phyloP scores from a whole-genome alignment of 495 filamentous ascomycete genomes.

The Polyplosphaeria fusca region DNA sequence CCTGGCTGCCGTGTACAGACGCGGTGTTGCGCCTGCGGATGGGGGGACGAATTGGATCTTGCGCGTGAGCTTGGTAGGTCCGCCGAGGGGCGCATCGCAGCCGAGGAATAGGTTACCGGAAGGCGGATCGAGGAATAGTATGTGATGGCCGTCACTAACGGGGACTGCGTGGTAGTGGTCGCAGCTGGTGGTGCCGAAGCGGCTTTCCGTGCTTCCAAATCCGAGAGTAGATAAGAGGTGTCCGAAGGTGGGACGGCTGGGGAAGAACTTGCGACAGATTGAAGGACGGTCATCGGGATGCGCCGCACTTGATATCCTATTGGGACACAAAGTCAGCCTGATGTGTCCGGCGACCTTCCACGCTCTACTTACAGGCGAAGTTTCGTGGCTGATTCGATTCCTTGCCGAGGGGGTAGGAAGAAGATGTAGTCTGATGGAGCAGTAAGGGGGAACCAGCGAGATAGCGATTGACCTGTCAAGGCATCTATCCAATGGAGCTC shows the following conservation, averaged over 20 bases:
- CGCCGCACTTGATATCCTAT: conserved; percentile 64
- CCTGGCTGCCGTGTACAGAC: conserved; percentile 55
- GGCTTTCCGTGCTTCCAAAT: conserved; percentile 21
- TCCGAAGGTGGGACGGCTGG: conserved; percentile 13
- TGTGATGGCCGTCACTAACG: conserved; percentile 64
- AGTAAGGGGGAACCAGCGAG: conserved; percentile 64
- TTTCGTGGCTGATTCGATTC: conserved; percentile 53
- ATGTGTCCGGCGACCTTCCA: too few relatives aligned
- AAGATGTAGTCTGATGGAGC: conserved; percentile 64
- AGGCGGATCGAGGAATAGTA: conserved; percentile 66
- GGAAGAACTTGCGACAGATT: conserved; percentile 24
- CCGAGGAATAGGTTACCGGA: conserved; percentile 62
- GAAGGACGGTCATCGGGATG: conserved; percentile 38
- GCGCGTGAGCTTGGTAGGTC: conserved; percentile 50
- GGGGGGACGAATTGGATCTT: conserved; percentile 49
- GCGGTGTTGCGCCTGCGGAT: conserved; percentile 17
- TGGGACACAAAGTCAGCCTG: too few relatives aligned
- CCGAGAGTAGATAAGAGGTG: conserved; percentile 23
- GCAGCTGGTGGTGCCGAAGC: conserved; percentile 36
- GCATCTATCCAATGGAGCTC: conserved; percentile 73
- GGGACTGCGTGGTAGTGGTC: conserved; percentile 69
- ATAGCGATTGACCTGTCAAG: conserved; percentile 55
- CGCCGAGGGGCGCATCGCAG: conserved; percentile 60
- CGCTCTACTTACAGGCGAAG: too few relatives aligned
- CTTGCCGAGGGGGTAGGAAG: conserved; percentile 59